phyloP scores from a whole-genome alignment of 257 asterid species.

The Penstemon barbatus region DNA sequence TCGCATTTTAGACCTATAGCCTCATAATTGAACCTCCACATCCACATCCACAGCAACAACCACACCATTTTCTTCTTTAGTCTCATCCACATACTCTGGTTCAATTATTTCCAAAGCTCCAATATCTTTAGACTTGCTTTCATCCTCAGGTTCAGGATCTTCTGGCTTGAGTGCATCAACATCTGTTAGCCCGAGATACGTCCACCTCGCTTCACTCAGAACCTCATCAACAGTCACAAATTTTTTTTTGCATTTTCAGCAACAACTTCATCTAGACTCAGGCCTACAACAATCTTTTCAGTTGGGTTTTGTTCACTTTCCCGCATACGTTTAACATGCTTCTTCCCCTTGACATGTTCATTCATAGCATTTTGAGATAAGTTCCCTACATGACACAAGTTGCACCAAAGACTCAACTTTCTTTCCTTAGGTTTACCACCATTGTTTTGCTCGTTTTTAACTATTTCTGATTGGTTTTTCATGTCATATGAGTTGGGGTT shows the following conservation, averaged over 20 bases:
- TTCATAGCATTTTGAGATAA: slow-evolving; percentile 25
- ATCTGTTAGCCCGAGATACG: too few relatives aligned
- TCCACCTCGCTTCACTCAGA: neutral
- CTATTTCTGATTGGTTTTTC: slow-evolving; percentile 10
- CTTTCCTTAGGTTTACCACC: slow-evolving; percentile 6
- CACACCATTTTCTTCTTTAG: too few relatives aligned
- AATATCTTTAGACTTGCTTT: neutral
- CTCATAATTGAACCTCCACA: too few relatives aligned
- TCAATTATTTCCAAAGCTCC: too few relatives aligned
- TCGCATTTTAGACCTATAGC: too few relatives aligned
- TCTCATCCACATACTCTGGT: too few relatives aligned
- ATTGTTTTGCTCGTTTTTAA: slow-evolving; percentile 17
- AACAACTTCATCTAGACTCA: neutral
- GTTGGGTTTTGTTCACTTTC: neutral
- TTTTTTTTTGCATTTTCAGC: neutral
- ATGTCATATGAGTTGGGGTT: neutral
- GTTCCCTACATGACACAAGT: slow-evolving; percentile 38
- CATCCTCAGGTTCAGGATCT: neutral
- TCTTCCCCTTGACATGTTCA: slow-evolving; percentile 43
- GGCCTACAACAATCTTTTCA: neutral
- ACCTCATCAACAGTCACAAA: neutral
- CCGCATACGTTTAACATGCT: slow-evolving; percentile 33
- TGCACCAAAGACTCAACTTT: slow-evolving; percentile 38
- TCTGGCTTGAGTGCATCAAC: neutral
- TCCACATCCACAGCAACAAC: too few relatives aligned